Evolutionary conservation across 2,329 filamentous ascomycete genomes (phyloP).

Genomic region (Sclerotinia trifoliorum): DNA sequence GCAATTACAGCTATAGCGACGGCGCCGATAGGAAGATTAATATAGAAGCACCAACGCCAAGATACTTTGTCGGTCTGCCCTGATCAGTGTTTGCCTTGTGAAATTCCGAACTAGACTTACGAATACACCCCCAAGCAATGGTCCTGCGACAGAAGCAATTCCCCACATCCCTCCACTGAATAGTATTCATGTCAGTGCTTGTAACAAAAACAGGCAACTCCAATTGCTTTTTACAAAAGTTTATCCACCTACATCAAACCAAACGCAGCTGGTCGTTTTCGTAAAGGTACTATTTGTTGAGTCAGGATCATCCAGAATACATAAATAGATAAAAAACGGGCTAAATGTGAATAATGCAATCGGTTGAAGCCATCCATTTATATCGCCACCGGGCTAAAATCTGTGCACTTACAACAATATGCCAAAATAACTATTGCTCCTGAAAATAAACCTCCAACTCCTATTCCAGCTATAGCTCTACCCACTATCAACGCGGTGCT

Average conservation of each 20-base stretch:
- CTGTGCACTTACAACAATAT: conserved; percentile 25
- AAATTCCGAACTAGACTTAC: conserved; percentile 17
- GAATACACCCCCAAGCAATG: conserved; percentile 39
- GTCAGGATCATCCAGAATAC: conserved; percentile 32
- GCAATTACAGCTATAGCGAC: conserved; percentile 43
- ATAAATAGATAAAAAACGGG: too few species aligned
- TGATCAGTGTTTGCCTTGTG: conserved; percentile 3
- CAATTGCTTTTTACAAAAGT: not conserved
- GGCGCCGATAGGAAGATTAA: conserved; percentile 40
- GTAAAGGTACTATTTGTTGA: conserved; percentile 32
- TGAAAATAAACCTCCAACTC: conserved; percentile 42
- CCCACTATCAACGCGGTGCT: conserved; percentile 39
- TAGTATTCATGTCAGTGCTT: not conserved
- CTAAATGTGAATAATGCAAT: not conserved
- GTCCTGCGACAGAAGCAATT: conserved; percentile 39
- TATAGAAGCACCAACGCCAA: conserved; percentile 39
- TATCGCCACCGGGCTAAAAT: not conserved
- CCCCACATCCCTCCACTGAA: conserved; percentile 35
- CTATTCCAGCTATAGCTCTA: conserved; percentile 38
- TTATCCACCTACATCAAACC: conserved; percentile 31
- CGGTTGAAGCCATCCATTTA: not conserved
- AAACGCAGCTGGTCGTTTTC: conserved; percentile 37
- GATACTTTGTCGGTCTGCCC: conserved; percentile 32
- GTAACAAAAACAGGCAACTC: not conserved
- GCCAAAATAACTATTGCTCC: conserved; percentile 39